A percentile compares a stretch with the other conserved stretches of the same genome.
Evolutionary conservation across 768 basidiomycete species (phyloP).

Genomic region (Termitomyces sp.): DNA sequence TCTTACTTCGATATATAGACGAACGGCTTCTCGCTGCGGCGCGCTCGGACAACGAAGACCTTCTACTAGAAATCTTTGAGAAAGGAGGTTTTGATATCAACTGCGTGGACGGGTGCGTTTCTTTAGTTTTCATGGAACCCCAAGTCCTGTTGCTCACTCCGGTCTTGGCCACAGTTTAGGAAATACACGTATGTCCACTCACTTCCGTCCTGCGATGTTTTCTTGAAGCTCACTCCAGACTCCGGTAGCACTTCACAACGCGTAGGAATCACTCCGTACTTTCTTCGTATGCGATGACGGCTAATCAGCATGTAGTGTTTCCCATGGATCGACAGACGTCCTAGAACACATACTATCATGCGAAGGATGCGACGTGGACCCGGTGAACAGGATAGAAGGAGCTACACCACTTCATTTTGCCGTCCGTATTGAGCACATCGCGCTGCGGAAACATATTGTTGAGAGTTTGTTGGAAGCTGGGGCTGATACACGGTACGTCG

Average conservation of each 20-base stretch:
- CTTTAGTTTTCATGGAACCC: neutral
- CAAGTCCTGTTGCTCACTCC: neutral
- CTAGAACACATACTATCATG: constrained; percentile 69
- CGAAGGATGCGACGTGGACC: constrained; percentile 80
- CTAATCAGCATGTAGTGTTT: constrained; percentile 31
- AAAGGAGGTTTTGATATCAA: constrained; percentile 65
- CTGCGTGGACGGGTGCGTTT: constrained; percentile 66
- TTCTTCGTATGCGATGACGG: neutral
- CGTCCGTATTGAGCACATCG: constrained; percentile 46
- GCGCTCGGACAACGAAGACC: constrained; percentile 64
- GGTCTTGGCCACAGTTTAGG: constrained; percentile 44
- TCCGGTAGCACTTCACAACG: constrained; percentile 58
- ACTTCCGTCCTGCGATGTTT: neutral
- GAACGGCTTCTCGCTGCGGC: constrained; percentile 71
- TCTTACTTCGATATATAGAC: constrained; percentile 33
- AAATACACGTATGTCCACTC: constrained; percentile 60
- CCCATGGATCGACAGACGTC: constrained; percentile 51
- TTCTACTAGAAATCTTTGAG: constrained; percentile 55
- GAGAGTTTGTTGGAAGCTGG: constrained; percentile 74
- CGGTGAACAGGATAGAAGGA: constrained; percentile 59
- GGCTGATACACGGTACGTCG: constrained; percentile 59
- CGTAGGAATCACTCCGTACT: constrained; percentile 29
- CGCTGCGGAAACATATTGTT: constrained; percentile 48
- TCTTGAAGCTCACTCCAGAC: neutral
- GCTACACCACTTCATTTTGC: constrained; percentile 82